A percentile compares a stretch with the other conserved stretches of the same genome.
These are phyloP conservation scores for Blastobotrys raffinosifermentans DNA, from an alignment of 1,139 yeast genomes.

Conservation along the genomic window DNA sequence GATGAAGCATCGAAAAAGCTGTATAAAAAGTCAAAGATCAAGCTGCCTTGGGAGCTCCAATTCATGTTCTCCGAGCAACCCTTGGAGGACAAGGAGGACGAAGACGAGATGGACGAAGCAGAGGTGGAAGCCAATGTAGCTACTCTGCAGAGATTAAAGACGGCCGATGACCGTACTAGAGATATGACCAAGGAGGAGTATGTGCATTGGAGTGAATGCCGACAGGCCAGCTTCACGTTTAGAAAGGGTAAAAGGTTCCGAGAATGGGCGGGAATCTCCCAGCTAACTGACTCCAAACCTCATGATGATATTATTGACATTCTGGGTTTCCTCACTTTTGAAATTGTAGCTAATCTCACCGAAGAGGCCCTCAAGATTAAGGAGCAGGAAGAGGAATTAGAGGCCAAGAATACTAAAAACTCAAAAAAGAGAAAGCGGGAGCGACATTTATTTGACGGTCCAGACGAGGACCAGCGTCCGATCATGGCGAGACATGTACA, in stretches of 20 bases:
- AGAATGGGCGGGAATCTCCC: conserved; percentile 92
- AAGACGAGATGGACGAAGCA: conserved; percentile 69
- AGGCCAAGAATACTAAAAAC: conserved; percentile 22
- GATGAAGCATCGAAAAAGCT: conserved; percentile 50
- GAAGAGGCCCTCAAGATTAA: conserved; percentile 86
- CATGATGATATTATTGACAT: conserved; percentile 96
- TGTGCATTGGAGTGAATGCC: conserved; percentile 97
- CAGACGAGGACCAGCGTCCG: conserved; percentile 82
- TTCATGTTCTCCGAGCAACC: conserved; percentile 93
- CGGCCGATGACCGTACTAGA: conserved; percentile 89
- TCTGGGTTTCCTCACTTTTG: conserved; percentile 90
- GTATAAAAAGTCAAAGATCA: conserved; percentile 70
- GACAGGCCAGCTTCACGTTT: conserved; percentile 95
- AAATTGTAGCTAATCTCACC: conserved; percentile 89
- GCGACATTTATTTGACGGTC: conserved; percentile 79
- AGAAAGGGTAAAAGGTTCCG: conserved; percentile 87
- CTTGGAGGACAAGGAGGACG: conserved; percentile 70
- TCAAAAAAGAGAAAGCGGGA: conserved; percentile 35
- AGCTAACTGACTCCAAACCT: conserved; percentile 82
- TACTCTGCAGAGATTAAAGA: conserved; percentile 77
- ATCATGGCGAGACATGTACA: conserved; percentile 76
- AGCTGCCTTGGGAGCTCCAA: conserved; percentile 93
- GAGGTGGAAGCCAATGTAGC: conserved; percentile 87
- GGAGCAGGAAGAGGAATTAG: conserved; percentile 52
- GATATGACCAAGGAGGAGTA: conserved; percentile 96